Evolutionary conservation across 805 yeast species (phyloP).

Genomic region (Saccharomycopsis sp.): DNA sequence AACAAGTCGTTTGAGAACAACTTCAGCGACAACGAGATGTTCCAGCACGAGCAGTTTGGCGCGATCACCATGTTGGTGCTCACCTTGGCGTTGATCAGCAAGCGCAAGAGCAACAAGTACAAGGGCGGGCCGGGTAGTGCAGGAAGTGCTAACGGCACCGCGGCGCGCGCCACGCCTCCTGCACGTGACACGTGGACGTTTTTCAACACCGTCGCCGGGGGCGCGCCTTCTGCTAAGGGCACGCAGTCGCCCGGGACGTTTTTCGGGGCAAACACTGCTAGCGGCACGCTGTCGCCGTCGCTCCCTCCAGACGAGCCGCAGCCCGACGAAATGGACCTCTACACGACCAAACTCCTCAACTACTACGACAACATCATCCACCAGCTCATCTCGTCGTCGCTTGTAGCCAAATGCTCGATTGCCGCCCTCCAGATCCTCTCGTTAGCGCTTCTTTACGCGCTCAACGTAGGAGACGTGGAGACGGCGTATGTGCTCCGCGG

Average conservation of each 20-base stretch:
- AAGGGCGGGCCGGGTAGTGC: neutral
- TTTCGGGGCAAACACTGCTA: neutral
- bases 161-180: too few relatives aligned
- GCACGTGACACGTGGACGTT: neutral
- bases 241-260: too few relatives aligned
- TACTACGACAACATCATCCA: constrained; percentile 57
- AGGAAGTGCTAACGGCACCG: neutral
- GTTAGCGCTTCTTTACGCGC: constrained; percentile 62
- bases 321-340: neutral
- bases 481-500: constrained; percentile 74
- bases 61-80: constrained; percentile 41
- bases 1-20: constrained; percentile 39
- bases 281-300: neutral
- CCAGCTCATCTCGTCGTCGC: constrained; percentile 55
- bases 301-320: constrained; percentile 1
- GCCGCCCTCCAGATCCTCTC: constrained; percentile 65
- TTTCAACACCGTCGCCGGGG: neutral
- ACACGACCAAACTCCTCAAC: constrained; percentile 27
- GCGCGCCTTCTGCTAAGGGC: too few relatives aligned
- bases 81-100: constrained; percentile 38
- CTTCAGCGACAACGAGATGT: constrained; percentile 36
- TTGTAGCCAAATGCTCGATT: constrained; percentile 53
- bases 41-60: constrained; percentile 48
- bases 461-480: constrained; percentile 65
- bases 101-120: constrained; percentile 9